phyloP scores from a whole-genome alignment of 306 rosid species.

The Vicia sativa region DNA sequence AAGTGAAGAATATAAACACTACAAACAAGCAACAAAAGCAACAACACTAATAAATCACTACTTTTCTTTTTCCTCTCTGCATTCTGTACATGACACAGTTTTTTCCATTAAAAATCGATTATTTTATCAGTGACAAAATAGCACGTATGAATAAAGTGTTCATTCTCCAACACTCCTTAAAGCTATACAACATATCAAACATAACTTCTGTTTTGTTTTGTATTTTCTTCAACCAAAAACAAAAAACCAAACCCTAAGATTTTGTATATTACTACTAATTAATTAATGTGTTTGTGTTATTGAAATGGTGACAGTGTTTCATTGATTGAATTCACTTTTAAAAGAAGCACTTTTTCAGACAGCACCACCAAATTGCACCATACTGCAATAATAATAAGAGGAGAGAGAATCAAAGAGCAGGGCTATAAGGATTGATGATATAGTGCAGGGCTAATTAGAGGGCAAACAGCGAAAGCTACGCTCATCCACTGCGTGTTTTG shows the following conservation, averaged over 20 bases:
- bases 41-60: constrained; percentile 23
- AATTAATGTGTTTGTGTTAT: background rate
- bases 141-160: constrained; percentile 50
- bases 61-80: constrained; percentile 22
- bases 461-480: constrained; percentile 46
- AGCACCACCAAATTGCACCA: constrained; percentile 73
- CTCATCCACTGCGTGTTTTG: constrained; percentile 45
- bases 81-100: constrained; percentile 30
- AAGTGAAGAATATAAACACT: constrained; percentile 54
- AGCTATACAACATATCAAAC: constrained; percentile 14
- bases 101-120: constrained; percentile 47
- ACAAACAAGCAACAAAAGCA: constrained; percentile 42
- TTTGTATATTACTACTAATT: background rate
- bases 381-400: constrained; percentile 45
- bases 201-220: background rate
- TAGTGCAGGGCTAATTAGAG: constrained; percentile 51
- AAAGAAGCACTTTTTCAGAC: constrained; percentile 78
- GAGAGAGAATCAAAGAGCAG: constrained; percentile 4
- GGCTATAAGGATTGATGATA: constrained; percentile 25
- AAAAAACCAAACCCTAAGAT: background rate
- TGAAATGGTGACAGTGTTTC: constrained; percentile 37
- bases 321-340: constrained; percentile 71
- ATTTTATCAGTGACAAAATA: constrained; percentile 44
- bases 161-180: constrained; percentile 55
- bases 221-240: constrained; percentile 19